Conservation (phyloP, 148 eudicot species). For the Bassia scoparia region DNA sequence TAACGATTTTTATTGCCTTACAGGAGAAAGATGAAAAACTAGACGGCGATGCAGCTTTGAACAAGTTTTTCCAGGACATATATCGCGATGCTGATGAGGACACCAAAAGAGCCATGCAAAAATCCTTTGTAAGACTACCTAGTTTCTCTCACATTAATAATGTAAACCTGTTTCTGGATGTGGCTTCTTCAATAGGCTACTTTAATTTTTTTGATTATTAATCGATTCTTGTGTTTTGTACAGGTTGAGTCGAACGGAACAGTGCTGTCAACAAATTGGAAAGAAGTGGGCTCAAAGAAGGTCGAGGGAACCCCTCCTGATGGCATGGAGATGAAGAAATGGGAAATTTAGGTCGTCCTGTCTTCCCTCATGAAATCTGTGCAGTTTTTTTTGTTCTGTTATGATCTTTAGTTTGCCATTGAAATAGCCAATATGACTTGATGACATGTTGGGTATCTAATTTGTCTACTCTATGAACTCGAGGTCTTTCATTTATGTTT, state of each 20-base stretch:
- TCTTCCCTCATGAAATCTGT: slow-evolving; percentile 1
- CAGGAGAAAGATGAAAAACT: slow-evolving; percentile 98
- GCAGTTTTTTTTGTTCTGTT: slow-evolving; percentile 28
- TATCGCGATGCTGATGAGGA: slow-evolving; percentile 90
- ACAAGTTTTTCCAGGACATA: slow-evolving; percentile 87
- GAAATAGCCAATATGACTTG: background rate
- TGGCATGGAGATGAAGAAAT: slow-evolving; percentile 94
- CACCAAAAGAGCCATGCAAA: slow-evolving; percentile 88
- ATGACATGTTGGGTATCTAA: background rate
- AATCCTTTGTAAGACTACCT: slow-evolving; percentile 72
- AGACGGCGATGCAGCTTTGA: slow-evolving; percentile 95
- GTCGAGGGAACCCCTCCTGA: slow-evolving; percentile 86
- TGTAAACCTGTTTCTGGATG: background rate
- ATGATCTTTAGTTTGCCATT: background rate
- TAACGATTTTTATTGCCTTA: background rate
- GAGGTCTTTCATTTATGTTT: background rate
- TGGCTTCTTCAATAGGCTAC: background rate
- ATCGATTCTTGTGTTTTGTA: background rate
- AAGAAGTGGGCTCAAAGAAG: slow-evolving; percentile 86
- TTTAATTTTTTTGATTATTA: background rate
- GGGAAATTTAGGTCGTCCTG: slow-evolving; percentile 47
- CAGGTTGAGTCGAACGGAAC: slow-evolving; percentile 96
- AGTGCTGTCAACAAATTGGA: slow-evolving; percentile 92
- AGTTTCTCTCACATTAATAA: background rate
- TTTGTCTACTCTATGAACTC: background rate